Evolutionary conservation across 805 yeast genomes (phyloP).

Genomic region (Naumovozyma castellii): DNA sequence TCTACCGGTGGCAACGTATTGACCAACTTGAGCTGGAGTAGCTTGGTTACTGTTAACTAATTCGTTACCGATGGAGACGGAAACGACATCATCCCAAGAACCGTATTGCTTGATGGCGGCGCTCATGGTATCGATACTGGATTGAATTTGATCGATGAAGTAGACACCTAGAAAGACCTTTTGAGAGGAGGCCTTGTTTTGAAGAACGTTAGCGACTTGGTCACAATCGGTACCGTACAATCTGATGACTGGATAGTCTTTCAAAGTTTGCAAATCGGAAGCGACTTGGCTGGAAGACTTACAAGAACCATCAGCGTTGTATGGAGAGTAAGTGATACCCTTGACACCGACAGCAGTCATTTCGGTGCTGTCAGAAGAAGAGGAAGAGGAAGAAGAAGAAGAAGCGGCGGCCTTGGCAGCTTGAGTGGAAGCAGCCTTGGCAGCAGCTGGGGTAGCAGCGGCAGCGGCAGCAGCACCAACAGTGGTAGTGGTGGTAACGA

Average conservation of each 20-base stretch:
- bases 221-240: constrained; percentile 80
- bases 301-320: constrained; percentile 59
- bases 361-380: constrained; percentile 26
- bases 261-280: constrained; percentile 46
- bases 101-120: constrained; percentile 54
- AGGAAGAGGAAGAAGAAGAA: constrained; percentile 26
- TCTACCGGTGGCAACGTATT: constrained; percentile 60
- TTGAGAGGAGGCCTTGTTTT: constrained; percentile 53
- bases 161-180: constrained; percentile 69
- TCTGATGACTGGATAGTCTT: constrained; percentile 55
- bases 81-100: constrained; percentile 68
- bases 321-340: constrained; percentile 81
- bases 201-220: constrained; percentile 66
- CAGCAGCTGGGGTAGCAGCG: constrained; percentile 22
- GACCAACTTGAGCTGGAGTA: constrained; percentile 54
- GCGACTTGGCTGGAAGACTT: constrained; percentile 51
- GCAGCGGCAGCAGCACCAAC: constrained; percentile 23
- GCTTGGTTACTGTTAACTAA: constrained; percentile 84
- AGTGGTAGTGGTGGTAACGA: constrained; percentile 14
- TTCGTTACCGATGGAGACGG: constrained; percentile 93
- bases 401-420: constrained; percentile 30
- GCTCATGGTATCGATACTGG: constrained; percentile 47
- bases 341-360: constrained; percentile 38
- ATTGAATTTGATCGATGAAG: constrained; percentile 45
- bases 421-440: constrained; percentile 20